phyloP scores from a whole-genome alignment of 2,329 filamentous ascomycete genomes.

The Zymoseptoria ardabiliae region DNA sequence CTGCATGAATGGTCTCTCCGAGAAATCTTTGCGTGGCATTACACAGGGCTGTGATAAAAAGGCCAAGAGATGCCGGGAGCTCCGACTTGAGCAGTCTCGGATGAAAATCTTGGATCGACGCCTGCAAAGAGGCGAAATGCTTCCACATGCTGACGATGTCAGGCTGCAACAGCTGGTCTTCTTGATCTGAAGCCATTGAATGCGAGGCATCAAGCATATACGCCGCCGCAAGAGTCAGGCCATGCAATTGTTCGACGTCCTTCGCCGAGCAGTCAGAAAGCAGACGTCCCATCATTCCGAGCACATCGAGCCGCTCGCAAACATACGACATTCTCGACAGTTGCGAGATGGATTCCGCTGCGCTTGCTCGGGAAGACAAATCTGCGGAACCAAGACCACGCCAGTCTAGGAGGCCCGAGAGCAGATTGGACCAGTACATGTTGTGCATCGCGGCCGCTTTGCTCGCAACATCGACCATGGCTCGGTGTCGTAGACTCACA shows the following conservation, averaged over 20 bases:
- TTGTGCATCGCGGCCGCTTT: slow-evolving; percentile 58
- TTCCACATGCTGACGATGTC: neutral
- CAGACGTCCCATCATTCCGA: slow-evolving; percentile 36
- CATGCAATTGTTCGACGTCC: slow-evolving; percentile 18
- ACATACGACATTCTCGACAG: slow-evolving; percentile 39
- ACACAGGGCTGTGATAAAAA: slow-evolving; percentile 18
- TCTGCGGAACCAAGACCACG: slow-evolving; percentile 79
- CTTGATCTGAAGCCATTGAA: neutral
- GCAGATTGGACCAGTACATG: slow-evolving; percentile 60
- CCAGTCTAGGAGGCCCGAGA: slow-evolving; percentile 71
- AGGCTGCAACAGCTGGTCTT: neutral
- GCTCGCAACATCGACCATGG: slow-evolving; percentile 68
- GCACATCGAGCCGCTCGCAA: slow-evolving; percentile 32
- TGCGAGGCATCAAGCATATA: neutral
- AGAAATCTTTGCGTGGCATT: slow-evolving; percentile 2
- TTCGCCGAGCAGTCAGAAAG: slow-evolving; percentile 37
- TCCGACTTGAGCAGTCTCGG: slow-evolving; percentile 24
- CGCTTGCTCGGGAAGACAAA: slow-evolving; percentile 61
- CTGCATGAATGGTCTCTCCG: neutral
- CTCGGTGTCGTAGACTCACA: slow-evolving; percentile 77
- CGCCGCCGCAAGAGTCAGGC: slow-evolving; percentile 11
- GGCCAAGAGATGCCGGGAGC: slow-evolving; percentile 20
- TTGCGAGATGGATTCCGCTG: slow-evolving; percentile 61
- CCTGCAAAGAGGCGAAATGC: slow-evolving; percentile 4
- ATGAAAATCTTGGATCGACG: slow-evolving; percentile 16